Evolutionary conservation across 1,139 yeast genomes (phyloP).

Genomic region (Geotrichum aggregatum): DNA sequence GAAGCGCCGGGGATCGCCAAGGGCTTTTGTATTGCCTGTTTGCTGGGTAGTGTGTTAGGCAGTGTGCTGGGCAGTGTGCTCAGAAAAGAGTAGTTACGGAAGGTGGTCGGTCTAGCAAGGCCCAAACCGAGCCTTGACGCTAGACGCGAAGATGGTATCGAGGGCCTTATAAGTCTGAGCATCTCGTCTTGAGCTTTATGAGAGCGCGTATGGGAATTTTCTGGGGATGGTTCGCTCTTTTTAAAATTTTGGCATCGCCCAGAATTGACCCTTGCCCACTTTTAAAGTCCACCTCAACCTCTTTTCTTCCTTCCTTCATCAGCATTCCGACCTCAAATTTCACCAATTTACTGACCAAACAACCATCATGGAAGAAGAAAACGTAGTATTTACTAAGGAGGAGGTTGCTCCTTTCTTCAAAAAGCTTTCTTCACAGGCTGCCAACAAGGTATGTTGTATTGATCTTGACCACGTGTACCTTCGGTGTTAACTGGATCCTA

Average conservation of each 20-base stretch:
- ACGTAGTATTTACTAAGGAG: conserved; percentile 51
- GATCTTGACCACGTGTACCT: background rate
- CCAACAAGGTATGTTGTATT: conserved; percentile 52
- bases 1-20: background rate
- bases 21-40: background rate
- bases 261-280: conserved; percentile 8
- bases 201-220: background rate
- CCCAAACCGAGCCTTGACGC: background rate
- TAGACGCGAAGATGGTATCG: background rate
- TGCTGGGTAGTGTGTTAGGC: too few species aligned
- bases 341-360: background rate
- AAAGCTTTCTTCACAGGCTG: conserved; percentile 58
- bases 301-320: background rate
- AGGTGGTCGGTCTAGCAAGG: background rate
- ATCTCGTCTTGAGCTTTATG: background rate
- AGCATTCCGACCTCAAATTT: background rate
- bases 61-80: too few species aligned
- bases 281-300: conserved; percentile 17
- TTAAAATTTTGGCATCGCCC: background rate
- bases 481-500: conserved; percentile 28
- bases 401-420: conserved; percentile 59
- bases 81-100: background rate
- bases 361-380: conserved; percentile 39
- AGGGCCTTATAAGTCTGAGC: background rate
- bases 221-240: background rate